A percentile compares a stretch with the other conserved stretches of the same genome.
Evolutionary conservation across 2,329 filamentous ascomycete species (phyloP).

Genomic region (Colletotrichum sp.): DNA sequence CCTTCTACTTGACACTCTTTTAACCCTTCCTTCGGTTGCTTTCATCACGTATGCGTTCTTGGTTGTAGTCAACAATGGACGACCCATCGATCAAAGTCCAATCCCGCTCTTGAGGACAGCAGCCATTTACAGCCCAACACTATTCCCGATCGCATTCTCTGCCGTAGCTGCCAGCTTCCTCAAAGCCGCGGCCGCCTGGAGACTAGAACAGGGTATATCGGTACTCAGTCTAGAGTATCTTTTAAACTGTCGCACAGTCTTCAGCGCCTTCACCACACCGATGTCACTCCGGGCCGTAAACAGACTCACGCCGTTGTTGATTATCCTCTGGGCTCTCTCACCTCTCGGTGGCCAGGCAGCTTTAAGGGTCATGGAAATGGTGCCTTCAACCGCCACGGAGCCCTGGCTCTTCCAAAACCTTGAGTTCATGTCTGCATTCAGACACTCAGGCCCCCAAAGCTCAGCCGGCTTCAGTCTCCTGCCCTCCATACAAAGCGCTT

Average conservation of each 20-base stretch:
- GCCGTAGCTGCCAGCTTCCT: slow-evolving; percentile 1
- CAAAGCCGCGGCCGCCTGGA: background rate
- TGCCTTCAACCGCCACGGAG: background rate
- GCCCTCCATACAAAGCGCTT: background rate
- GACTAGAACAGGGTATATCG: background rate
- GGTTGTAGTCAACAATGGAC: background rate
- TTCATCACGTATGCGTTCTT: background rate
- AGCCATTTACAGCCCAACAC: background rate
- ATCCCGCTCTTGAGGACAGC: background rate
- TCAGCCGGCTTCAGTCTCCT: background rate
- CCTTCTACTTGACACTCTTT: background rate
- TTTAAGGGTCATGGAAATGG: background rate
- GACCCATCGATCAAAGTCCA: background rate
- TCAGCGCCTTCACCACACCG: background rate
- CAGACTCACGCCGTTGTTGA: background rate
- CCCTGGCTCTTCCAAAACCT: background rate
- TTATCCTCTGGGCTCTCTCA: background rate
- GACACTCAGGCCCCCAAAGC: background rate
- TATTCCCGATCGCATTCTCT: slow-evolving; percentile 5
- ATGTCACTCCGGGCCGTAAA: background rate
- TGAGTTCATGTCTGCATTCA: background rate
- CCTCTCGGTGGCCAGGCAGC: slow-evolving; percentile 3
- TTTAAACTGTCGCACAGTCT: background rate
- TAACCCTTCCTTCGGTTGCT: background rate
- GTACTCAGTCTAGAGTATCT: slow-evolving; percentile 1